These are phyloP conservation scores for Calonectria leucothoes DNA, from an alignment of 2,329 filamentous ascomycete genomes.

Conservation along the genomic window DNA sequence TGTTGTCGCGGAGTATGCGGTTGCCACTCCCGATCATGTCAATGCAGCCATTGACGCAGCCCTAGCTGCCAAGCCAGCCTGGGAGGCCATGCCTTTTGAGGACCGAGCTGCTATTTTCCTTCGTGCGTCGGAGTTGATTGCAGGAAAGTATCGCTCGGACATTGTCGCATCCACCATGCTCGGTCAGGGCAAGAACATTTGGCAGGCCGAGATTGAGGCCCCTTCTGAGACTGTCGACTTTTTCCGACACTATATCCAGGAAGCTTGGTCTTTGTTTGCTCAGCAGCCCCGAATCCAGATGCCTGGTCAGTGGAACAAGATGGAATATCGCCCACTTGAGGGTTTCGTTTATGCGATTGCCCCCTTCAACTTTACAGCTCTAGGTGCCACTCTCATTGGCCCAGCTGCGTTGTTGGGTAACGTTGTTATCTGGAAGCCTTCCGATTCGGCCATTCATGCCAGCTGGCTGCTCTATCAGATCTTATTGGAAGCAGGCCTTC, in stretches of 20 bases:
- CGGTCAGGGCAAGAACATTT: constrained; percentile 36
- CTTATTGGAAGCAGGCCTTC: constrained; percentile 53
- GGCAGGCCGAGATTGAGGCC: constrained; percentile 34
- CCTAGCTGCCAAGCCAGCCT: constrained; percentile 27
- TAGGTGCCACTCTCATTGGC: constrained; percentile 51
- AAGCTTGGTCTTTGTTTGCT: constrained; percentile 30
- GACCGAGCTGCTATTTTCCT: constrained; percentile 33
- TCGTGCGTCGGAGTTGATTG: constrained; percentile 30
- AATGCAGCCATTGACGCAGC: constrained; percentile 34
- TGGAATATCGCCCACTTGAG: constrained; percentile 53
- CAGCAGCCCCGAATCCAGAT: constrained; percentile 26
- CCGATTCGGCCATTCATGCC: constrained; percentile 46
- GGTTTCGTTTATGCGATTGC: constrained; percentile 56
- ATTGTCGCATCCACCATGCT: constrained; percentile 35
- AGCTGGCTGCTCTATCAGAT: constrained; percentile 52
- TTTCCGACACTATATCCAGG: constrained; percentile 42
- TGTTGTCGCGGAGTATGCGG: constrained; percentile 30
- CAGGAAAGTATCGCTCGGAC: constrained; percentile 33
- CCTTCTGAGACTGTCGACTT: constrained; percentile 47
- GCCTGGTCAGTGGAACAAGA: constrained; percentile 29
- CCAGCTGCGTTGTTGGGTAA: constrained; percentile 53
- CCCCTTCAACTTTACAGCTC: constrained; percentile 57
- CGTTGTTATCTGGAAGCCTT: constrained; percentile 56
- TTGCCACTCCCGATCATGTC: constrained; percentile 31
- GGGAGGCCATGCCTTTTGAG: constrained; percentile 31